phyloP scores from a whole-genome alignment of 73 alveolate species.

The Paraurostyla sp. region DNA sequence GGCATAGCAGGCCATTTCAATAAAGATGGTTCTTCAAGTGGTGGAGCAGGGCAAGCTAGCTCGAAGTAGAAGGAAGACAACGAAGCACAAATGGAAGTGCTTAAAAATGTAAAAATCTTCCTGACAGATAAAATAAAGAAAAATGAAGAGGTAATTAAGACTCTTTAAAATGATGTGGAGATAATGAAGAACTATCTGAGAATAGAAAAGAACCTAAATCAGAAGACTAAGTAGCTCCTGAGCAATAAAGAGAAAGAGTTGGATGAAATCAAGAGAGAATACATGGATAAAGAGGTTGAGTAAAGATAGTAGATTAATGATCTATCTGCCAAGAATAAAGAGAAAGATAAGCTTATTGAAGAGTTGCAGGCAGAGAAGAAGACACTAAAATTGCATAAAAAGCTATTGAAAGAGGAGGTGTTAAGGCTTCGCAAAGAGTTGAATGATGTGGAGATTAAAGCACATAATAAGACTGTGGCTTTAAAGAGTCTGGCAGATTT shows the following conservation, averaged over 20 bases:
- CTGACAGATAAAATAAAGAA: conserved; percentile 41
- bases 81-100: conserved; percentile 50
- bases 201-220: conserved; percentile 11
- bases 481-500: conserved; percentile 46
- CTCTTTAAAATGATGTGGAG: conserved; percentile 43
- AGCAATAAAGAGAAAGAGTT: conserved; percentile 37
- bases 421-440: conserved; percentile 40
- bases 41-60: background rate
- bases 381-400: conserved; percentile 44
- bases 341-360: conserved; percentile 24
- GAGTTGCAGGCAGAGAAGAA: background rate
- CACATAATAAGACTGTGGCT: conserved; percentile 30
- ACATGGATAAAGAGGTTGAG: conserved; percentile 30
- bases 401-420: conserved; percentile 50
- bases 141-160: conserved; percentile 19
- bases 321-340: background rate
- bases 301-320: background rate
- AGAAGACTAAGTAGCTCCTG: background rate
- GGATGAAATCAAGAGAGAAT: conserved; percentile 19
- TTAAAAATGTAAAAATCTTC: conserved; percentile 44
- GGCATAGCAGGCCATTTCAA: conserved; percentile 17
- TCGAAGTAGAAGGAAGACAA: conserved; percentile 35
- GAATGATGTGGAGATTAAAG: conserved; percentile 31
- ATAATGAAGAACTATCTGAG: conserved; percentile 34
- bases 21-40: background rate